Evolutionary conservation across 2,329 filamentous ascomycete species (phyloP), one percentile per base, ranked within the genome.

Genomic region (Albifimbria verrucaria): DNA sequence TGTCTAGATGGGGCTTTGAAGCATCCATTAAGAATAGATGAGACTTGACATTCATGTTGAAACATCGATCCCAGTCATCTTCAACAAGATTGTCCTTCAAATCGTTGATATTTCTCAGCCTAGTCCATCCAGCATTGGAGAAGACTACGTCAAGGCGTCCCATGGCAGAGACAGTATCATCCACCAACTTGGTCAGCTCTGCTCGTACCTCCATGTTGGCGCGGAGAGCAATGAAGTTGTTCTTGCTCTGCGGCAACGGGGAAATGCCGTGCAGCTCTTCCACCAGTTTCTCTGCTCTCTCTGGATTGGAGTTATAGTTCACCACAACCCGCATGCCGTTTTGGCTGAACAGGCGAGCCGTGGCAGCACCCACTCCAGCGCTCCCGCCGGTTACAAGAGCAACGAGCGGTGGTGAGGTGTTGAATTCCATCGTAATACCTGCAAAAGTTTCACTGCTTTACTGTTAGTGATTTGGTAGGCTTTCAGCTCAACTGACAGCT

Each of bases 121-220:
- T 64, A 0, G 79, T 80, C 78, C 79, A 83, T 3, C 80, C 79
- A 7, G 87, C 88, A 68, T 94, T 94, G 2, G 87, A 88, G 62
- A 93, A 82, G 45, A 94, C 75, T 41, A 91, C 78, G 70, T 94
- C 89, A n/a, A 94, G 68, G 4, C 86, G 61, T 7, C 58, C 88
- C 57, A 90, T 76, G n/a, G 69, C 70, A 23, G 77, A 70, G 47
- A 86, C 75, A 1, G 83, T 80, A 44, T 86, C 77, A 18, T 78
- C 69, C 1, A 92, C 81, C 1, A 86, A 76, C 1, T 74, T 72
- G 48, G 75, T 68, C 56, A 89, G 82, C 23, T 88, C 87, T 2
- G 72, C 68, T 28, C 81, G 77, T 6, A 76, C 72, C 17, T 81
- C 83, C 44, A 89, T 77, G 67, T 93, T 88, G 62, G 85, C 89